A percentile compares a stretch with the other conserved stretches of the same genome.
phyloP scores from a whole-genome alignment of 2,329 filamentous ascomycete genomes.

The Scedosporium boydii region DNA sequence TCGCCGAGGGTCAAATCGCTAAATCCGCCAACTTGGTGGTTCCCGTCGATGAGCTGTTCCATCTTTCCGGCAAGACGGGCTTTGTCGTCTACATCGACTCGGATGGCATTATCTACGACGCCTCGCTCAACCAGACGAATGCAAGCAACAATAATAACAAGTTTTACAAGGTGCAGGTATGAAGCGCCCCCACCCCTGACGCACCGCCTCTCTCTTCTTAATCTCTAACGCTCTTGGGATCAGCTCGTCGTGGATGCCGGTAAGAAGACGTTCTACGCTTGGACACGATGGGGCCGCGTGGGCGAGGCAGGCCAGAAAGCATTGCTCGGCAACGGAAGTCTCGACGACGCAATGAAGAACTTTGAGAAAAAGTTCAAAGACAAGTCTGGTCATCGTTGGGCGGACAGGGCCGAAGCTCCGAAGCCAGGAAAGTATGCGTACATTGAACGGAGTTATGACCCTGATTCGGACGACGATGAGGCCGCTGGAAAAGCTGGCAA shows the following conservation, averaged over 20 bases:
- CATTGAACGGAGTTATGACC: constrained; percentile 67
- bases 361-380: constrained; percentile 55
- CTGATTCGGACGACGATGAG: constrained; percentile 52
- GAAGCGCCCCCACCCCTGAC: constrained; percentile 5
- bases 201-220: background rate
- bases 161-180: constrained; percentile 66
- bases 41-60: constrained; percentile 34
- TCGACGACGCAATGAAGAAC: constrained; percentile 33
- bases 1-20: constrained; percentile 34
- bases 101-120: constrained; percentile 63
- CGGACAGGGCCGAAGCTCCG: constrained; percentile 41
- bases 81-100: constrained; percentile 56
- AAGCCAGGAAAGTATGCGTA: constrained; percentile 68
- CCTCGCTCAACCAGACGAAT: constrained; percentile 70
- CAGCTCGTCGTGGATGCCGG: background rate
- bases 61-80: background rate
- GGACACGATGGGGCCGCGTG: constrained; percentile 77
- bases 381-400: constrained; percentile 51
- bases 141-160: constrained; percentile 68
- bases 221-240: constrained; percentile 1
- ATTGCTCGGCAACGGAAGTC: constrained; percentile 28
- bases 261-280: constrained; percentile 22
- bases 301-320: constrained; percentile 46
- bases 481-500: constrained; percentile 16
- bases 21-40: constrained; percentile 36